Conservation (phyloP, 305 asterid genomes). For the Striga hermonthica region DNA sequence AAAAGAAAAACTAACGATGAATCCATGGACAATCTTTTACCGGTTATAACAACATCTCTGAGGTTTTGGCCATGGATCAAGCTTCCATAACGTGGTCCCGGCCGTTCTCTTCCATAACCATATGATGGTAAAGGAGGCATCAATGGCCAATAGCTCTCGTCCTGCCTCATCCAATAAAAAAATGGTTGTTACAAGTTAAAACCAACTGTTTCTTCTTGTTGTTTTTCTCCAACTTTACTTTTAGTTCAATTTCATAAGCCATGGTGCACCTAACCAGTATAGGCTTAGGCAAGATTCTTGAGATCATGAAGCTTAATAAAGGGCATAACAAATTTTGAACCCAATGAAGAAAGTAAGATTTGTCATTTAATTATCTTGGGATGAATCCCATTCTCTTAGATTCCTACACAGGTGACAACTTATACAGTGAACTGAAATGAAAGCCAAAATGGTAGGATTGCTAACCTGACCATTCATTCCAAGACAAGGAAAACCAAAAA, state of each 20-base stretch:
- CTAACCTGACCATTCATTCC: no score
- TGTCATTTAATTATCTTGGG: no score
- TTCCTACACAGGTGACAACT: no score
- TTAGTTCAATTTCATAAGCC: not conserved
- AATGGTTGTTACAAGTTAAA: not conserved
- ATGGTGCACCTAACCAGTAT: no score
- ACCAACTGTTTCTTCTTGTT: constrained; percentile 19
- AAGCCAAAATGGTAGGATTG: no score
- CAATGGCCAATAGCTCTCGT: constrained; percentile 73
- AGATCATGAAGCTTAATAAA: no score
- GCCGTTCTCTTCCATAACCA: constrained; percentile 82
- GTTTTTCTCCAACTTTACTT: constrained; percentile 5
- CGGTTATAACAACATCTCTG: constrained; percentile 82
- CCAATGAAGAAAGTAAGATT: no score
- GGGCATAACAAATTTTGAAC: no score
- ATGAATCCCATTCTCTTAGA: no score
- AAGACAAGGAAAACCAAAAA: no score
- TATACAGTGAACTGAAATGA: no score
- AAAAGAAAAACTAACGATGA: not conserved
- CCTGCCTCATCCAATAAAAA: constrained; percentile 50
- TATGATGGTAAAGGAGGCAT: constrained; percentile 98
- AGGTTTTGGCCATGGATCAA: constrained; percentile 89
- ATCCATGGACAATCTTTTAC: constrained; percentile 35
- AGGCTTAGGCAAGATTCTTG: no score
- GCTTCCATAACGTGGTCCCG: constrained; percentile 91